A percentile compares a stretch with the other conserved stretches of the same genome.
Evolutionary conservation across 176 grass and related monocot species (phyloP).

Genomic region (Avena eriantha): DNA sequence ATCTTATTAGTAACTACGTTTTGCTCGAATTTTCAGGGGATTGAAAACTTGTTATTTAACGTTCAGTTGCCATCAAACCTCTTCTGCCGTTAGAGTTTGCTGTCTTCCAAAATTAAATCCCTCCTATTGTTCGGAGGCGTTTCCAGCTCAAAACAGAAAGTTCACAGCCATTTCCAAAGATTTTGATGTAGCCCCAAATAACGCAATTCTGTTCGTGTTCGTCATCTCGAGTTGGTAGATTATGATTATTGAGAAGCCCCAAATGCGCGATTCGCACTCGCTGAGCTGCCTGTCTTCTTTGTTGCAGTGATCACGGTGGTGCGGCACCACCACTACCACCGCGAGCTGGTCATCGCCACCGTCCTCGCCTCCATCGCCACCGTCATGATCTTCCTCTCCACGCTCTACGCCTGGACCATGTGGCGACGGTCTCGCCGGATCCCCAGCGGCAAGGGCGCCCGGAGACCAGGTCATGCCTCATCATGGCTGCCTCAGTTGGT

Average conservation of each 20-base stretch:
- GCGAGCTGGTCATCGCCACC: slow-evolving; percentile 69
- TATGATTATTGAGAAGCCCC: no score
- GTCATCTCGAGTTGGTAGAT: not conserved
- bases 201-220: no score
- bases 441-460: slow-evolving; percentile 42
- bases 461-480: slow-evolving; percentile 63
- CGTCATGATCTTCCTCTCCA: slow-evolving; percentile 67
- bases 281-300: not conserved
- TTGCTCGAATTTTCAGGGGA: not conserved
- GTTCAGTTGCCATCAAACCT: slow-evolving; percentile 32
- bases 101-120: not conserved
- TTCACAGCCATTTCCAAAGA: not conserved
- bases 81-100: slow-evolving; percentile 12
- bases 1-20: slow-evolving; percentile 17
- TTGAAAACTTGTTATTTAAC: not conserved
- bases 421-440: slow-evolving; percentile 68
- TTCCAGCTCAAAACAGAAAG: no score
- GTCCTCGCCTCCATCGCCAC: slow-evolving; percentile 67
- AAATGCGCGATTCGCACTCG: not conserved
- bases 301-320: slow-evolving; percentile 64
- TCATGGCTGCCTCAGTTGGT: not conserved
- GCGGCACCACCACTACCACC: slow-evolving; percentile 64
- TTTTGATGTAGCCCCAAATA: not conserved
- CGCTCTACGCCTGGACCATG: slow-evolving; percentile 66
- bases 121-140: not conserved